Evolutionary conservation across 2,329 filamentous ascomycete species (phyloP).

Genomic region (Colletotrichum aenigma): DNA sequence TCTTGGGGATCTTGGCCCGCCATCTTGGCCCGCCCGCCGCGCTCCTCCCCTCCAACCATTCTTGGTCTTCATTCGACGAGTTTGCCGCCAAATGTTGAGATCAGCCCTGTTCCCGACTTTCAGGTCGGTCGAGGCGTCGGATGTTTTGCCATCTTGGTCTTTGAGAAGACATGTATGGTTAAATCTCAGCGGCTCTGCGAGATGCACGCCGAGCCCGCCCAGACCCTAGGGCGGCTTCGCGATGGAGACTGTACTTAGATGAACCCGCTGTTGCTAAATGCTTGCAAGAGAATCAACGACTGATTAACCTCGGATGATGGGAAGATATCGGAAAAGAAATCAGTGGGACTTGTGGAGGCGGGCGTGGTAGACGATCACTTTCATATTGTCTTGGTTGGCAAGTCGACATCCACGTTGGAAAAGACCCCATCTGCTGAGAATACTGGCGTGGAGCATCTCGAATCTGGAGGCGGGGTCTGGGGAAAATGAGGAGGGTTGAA

Average conservation of each 20-base stretch:
- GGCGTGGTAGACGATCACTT: neutral
- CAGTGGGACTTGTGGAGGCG: neutral
- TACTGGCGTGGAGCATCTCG: neutral
- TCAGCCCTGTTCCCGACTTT: neutral
- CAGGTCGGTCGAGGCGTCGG: neutral
- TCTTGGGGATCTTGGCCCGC: slow-evolving; percentile 7
- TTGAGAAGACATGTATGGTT: neutral
- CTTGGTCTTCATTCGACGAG: neutral
- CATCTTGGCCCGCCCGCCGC: neutral
- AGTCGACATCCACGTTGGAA: neutral
- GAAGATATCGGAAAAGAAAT: neutral
- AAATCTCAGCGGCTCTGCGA: neutral
- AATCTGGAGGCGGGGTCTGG: slow-evolving; percentile 8
- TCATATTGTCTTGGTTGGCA: neutral
- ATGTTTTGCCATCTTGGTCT: neutral
- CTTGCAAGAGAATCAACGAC: neutral
- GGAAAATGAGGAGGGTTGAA: neutral
- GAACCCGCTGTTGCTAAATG: neutral
- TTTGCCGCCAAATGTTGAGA: neutral
- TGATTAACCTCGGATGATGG: neutral
- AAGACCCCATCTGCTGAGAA: neutral
- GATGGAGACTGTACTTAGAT: neutral
- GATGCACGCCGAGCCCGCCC: neutral
- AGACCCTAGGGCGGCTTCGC: neutral
- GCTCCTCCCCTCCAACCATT: neutral